Evolutionary conservation across 2,329 filamentous ascomycete species (phyloP), one percentile per base, ranked within the genome.

Genomic region (Epichloe hybrida): DNA sequence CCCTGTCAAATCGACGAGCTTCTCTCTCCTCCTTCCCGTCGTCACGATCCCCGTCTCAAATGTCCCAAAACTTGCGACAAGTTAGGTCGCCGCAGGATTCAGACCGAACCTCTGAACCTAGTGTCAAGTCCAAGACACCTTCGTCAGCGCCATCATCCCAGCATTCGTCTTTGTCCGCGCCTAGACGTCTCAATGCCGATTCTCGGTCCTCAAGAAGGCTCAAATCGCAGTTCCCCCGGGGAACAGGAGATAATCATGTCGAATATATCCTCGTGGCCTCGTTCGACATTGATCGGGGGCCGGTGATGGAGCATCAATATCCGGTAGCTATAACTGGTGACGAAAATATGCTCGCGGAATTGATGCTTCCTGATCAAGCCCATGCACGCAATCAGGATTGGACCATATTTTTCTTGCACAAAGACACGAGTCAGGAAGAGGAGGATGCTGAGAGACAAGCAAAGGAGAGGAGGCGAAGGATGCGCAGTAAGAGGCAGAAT

Each of bases 371-470:
- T 0, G 93, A 98, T 67, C 91, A 97, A 68, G 89, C 91, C 21
- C 93, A 98, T 69, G 82, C 93, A 54, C 81, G 93, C 39, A 91
- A 86, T 62, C 90, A 97, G 69, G 93, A 98, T 66, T 98, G 93
- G 93, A 98, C 93, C 41, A 95, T 97, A 50, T 98, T 98, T 72
- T 98, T 98, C 65, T 67, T 98, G 51, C 93, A 98, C 71, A 97
- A 97, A 66, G 93, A 98, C 65, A 87, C 84, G 3, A 90, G 81
- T 53, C 81, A 84, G 48, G 84, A 87, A 53, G 86, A 91, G 52
- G 90, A 95, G 53, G 86, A 89, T 34, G 79, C 82, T 51, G 84
- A 88, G 58, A 73, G 74, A 54, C 73, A 71, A 50, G 73, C 73
- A 39, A 83, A 77, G 56, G 71, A 75, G 60, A 72, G 74, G 57